These are phyloP conservation scores for Dimocarpus longan DNA, from an alignment of 345 rosid species.

Conservation along the genomic window DNA sequence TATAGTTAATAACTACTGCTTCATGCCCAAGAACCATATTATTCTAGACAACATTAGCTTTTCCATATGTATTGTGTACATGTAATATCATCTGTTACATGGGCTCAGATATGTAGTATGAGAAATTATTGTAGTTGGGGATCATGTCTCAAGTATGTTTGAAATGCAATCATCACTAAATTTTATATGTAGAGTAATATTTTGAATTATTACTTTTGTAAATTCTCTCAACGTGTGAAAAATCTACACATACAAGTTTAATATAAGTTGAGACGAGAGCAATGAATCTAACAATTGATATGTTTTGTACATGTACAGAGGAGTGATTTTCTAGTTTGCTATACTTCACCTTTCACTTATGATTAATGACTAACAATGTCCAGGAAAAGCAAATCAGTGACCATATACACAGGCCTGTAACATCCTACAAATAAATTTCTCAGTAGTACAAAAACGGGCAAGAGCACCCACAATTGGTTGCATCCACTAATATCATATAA, in stretches of 20 bases:
- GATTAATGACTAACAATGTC: too few relatives aligned
- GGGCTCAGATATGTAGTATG: not conserved
- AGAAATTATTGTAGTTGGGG: not conserved
- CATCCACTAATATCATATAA: not conserved
- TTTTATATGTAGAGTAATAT: not conserved
- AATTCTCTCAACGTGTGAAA: too few relatives aligned
- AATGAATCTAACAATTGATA: too few relatives aligned
- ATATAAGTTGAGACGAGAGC: too few relatives aligned
- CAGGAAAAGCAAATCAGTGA: too few relatives aligned
- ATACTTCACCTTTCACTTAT: too few relatives aligned
- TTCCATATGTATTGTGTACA: not conserved
- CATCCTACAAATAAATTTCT: not conserved
- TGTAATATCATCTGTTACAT: not conserved
- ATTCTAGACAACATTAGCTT: not conserved
- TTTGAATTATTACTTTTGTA: not conserved
- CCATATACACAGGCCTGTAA: not conserved
- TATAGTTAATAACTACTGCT: slow-evolving; percentile 1
- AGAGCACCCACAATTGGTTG: not conserved
- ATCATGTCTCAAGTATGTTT: not conserved
- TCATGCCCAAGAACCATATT: not conserved
- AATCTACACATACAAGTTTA: too few relatives aligned
- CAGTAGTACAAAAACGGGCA: not conserved
- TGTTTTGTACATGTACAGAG: too few relatives aligned
- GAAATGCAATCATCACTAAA: not conserved
- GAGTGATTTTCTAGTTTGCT: too few relatives aligned